These are phyloP conservation scores for Pelargonium citronellum DNA, from an alignment of 441 rosid species.

Conservation along the genomic window DNA sequence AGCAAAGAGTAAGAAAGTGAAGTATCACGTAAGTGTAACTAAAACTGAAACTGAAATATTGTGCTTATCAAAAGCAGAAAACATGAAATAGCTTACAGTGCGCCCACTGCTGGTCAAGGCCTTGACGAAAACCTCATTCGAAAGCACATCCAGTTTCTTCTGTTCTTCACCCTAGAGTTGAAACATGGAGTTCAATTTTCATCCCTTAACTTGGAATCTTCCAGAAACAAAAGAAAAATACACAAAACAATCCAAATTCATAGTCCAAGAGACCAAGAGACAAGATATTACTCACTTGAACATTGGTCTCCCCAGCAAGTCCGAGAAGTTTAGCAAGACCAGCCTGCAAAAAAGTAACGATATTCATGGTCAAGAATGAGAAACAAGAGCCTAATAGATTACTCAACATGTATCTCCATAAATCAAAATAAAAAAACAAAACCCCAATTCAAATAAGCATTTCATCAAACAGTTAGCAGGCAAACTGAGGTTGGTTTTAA, in stretches of 20 bases:
- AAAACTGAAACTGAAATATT: neutral
- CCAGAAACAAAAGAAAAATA: neutral
- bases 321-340: slow-evolving; percentile 93
- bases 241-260: neutral
- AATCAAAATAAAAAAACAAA: neutral
- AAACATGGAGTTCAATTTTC: slow-evolving; percentile 10
- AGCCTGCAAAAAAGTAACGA: slow-evolving; percentile 46
- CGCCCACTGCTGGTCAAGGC: slow-evolving; percentile 95
- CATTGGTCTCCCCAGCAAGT: slow-evolving; percentile 93
- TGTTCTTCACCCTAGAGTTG: slow-evolving; percentile 82
- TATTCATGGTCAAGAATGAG: neutral
- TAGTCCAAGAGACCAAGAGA: too few relatives aligned
- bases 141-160: slow-evolving; percentile 92
- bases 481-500: too few relatives aligned
- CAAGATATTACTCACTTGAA: slow-evolving; percentile 45
- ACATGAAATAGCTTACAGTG: slow-evolving; percentile 51
- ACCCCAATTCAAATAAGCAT: neutral
- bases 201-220: neutral
- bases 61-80: neutral
- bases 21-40: neutral
- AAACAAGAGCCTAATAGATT: neutral
- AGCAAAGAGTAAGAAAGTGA: neutral
- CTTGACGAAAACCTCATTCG: slow-evolving; percentile 85
- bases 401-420: too few relatives aligned
- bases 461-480: neutral